Evolutionary conservation across 345 rosid species (phyloP).

Genomic region (Bruguiera sexangula): DNA sequence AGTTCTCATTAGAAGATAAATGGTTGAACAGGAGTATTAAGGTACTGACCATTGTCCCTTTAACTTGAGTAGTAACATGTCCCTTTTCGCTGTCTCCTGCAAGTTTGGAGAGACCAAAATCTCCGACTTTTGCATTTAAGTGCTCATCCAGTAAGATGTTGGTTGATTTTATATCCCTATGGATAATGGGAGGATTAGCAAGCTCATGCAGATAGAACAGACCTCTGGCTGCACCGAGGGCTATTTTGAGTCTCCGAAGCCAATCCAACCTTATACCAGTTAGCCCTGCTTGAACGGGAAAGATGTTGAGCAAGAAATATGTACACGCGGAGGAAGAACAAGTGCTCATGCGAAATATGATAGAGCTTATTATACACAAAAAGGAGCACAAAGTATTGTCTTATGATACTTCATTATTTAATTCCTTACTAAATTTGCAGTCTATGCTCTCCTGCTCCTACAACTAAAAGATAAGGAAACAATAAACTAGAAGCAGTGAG

Average conservation of each 20-base stretch:
- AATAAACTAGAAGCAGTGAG: too few relatives aligned
- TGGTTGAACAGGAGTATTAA: not conserved
- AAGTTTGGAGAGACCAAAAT: slow-evolving; percentile 87
- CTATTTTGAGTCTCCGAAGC: slow-evolving; percentile 69
- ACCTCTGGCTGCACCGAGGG: slow-evolving; percentile 82
- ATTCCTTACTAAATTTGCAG: too few relatives aligned
- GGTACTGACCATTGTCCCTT: slow-evolving; percentile 86
- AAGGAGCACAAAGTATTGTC: too few relatives aligned
- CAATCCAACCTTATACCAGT: slow-evolving; percentile 76
- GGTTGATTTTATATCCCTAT: slow-evolving; percentile 55
- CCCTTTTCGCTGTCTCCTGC: slow-evolving; percentile 53
- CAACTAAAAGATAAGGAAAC: too few relatives aligned
- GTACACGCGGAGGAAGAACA: not conserved
- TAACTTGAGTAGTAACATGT: slow-evolving; percentile 88
- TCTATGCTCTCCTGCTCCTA: too few relatives aligned
- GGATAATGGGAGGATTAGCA: slow-evolving; percentile 50
- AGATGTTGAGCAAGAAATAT: not conserved
- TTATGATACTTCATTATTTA: too few relatives aligned
- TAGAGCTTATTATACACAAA: not conserved
- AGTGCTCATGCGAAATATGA: too few relatives aligned
- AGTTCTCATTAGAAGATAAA: not conserved
- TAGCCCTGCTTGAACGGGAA: slow-evolving; percentile 48
- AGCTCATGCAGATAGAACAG: slow-evolving; percentile 87
- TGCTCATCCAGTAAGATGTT: slow-evolving; percentile 78
- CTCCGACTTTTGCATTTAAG: slow-evolving; percentile 80